phyloP scores from a whole-genome alignment of 345 rosid genomes.

The Eucalyptus erythrocorys region DNA sequence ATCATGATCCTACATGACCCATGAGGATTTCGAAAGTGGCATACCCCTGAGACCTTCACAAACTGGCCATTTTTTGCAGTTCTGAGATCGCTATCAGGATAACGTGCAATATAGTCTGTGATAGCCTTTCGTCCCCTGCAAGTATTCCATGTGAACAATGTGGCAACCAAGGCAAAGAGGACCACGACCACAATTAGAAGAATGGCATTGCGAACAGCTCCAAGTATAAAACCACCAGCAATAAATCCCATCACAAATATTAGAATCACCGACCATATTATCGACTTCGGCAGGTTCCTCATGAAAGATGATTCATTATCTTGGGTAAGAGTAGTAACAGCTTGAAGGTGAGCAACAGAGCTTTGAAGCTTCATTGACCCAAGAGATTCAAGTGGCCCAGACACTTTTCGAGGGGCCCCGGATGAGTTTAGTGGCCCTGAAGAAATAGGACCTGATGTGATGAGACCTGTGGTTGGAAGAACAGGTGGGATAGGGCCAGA shows the following conservation, averaged over 20 bases:
- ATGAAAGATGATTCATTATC: slow-evolving; percentile 60
- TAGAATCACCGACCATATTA: slow-evolving; percentile 57
- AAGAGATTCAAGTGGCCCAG: slow-evolving; percentile 85
- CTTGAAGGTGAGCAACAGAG: slow-evolving; percentile 63
- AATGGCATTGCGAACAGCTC: slow-evolving; percentile 77
- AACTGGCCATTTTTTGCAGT: slow-evolving; percentile 93
- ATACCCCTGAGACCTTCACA: slow-evolving; percentile 99
- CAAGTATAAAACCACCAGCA: slow-evolving; percentile 75
- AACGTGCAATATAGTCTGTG: slow-evolving; percentile 52
- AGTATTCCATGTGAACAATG: slow-evolving; percentile 69
- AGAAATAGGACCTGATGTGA: slow-evolving; percentile 90
- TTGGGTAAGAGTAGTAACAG: slow-evolving; percentile 60
- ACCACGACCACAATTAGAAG: slow-evolving; percentile 65
- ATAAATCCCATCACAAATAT: slow-evolving; percentile 73
- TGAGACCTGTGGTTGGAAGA: slow-evolving; percentile 88
- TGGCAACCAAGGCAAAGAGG: slow-evolving; percentile 51
- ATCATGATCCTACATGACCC: not conserved
- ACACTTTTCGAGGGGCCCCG: slow-evolving; percentile 75
- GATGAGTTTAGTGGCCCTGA: slow-evolving; percentile 92
- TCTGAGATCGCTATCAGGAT: slow-evolving; percentile 94
- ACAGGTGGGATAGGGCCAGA: slow-evolving; percentile 77
- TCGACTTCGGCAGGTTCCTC: slow-evolving; percentile 58
- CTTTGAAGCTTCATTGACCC: slow-evolving; percentile 61
- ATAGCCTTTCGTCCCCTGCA: slow-evolving; percentile 75
- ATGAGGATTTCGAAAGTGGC: not conserved